These are phyloP conservation scores for Tetrahymena thermophila DNA, from an alignment of 73 alveolate genomes.

Conservation along the genomic window DNA sequence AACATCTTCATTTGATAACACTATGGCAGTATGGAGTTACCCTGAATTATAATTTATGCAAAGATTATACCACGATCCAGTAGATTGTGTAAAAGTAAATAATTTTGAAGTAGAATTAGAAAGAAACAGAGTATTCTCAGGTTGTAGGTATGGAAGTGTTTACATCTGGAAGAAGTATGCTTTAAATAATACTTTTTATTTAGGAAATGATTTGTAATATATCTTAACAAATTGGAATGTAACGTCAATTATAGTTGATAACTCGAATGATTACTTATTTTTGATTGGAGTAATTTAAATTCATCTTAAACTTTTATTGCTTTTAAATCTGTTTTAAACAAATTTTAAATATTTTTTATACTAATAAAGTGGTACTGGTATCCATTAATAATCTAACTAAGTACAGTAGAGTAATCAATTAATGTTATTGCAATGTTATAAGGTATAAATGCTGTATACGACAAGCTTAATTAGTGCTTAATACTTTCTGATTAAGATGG, in stretches of 20 bases:
- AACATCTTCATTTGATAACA: not conserved
- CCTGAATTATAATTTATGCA: not conserved
- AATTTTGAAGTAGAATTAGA: not conserved
- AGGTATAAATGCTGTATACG: not conserved
- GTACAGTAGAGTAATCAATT: not conserved
- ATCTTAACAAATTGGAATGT: not conserved
- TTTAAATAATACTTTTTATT: not conserved
- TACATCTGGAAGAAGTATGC: not conserved
- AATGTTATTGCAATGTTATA: not conserved
- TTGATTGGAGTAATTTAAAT: not conserved
- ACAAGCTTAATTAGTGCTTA: not conserved
- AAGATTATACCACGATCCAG: not conserved
- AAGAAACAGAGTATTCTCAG: not conserved
- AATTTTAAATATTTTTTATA: not conserved
- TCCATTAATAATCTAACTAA: not conserved
- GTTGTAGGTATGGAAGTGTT: not conserved
- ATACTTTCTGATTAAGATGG: not conserved
- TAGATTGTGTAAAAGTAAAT: not conserved
- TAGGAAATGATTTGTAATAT: not conserved
- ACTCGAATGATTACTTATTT: not conserved
- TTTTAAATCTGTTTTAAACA: not conserved
- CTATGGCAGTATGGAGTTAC: not conserved
- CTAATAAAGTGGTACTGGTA: not conserved
- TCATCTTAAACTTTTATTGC: too few relatives aligned
- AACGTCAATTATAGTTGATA: not conserved